These are phyloP conservation scores for Hanseniaspora valbyensis DNA, from an alignment of 805 yeast species.

Conservation along the genomic window DNA sequence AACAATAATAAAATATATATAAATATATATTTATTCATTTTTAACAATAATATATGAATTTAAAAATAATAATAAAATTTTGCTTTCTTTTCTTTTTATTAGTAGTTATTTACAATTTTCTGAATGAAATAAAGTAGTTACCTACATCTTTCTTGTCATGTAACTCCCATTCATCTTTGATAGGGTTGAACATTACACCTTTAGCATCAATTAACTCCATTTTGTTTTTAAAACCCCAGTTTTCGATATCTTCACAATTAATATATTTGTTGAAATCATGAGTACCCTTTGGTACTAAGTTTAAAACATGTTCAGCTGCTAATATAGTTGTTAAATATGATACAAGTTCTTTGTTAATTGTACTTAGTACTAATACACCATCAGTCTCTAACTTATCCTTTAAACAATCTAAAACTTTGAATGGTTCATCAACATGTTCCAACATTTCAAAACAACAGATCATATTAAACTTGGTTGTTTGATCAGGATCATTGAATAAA, in stretches of 20 bases:
- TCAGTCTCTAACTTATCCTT: conserved; percentile 56
- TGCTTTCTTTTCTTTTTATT: conserved; percentile 25
- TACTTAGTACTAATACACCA: conserved; percentile 77
- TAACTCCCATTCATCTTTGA: conserved; percentile 66
- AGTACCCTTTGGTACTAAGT: conserved; percentile 84
- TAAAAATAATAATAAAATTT: too few species aligned
- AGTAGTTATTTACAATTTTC: conserved; percentile 18
- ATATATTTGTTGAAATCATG: conserved; percentile 82
- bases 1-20: too few species aligned
- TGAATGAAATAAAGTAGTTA: conserved; percentile 83
- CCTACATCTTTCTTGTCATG: conserved; percentile 54
- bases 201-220: conserved; percentile 48
- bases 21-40: too few species aligned
- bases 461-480: conserved; percentile 48
- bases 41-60: too few species aligned
- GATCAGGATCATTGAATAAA: conserved; percentile 13
- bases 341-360: conserved; percentile 78
- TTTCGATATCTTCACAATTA: conserved; percentile 56
- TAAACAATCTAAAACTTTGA: conserved; percentile 59
- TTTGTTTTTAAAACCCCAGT: conserved; percentile 43
- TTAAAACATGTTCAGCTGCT: conserved; percentile 70
- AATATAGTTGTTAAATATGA: conserved; percentile 90
- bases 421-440: conserved; percentile 86
- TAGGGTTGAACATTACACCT: conserved; percentile 78
- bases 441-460: conserved; percentile 89